Conservation (phyloP, 768 basidiomycete genomes). For the Fomitopsis pulvina region DNA sequence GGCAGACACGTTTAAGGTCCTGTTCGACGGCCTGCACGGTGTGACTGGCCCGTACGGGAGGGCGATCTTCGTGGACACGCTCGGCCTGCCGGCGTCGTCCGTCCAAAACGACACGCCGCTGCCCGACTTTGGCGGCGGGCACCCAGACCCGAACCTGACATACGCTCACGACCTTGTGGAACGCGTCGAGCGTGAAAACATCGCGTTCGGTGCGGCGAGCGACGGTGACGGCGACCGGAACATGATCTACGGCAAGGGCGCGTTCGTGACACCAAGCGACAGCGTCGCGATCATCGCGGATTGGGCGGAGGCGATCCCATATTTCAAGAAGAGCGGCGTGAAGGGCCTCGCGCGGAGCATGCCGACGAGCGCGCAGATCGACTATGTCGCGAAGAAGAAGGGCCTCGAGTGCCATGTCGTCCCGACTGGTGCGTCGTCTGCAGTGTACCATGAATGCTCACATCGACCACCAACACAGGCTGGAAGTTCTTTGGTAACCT, state of each 20-base stretch:
- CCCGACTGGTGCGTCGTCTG: constrained; percentile 66
- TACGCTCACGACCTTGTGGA: constrained; percentile 95
- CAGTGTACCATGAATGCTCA: not conserved
- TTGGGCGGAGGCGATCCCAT: constrained; percentile 86
- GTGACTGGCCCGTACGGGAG: constrained; percentile 96
- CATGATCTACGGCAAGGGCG: constrained; percentile 99
- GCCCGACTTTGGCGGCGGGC: constrained; percentile 96
- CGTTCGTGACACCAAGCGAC: constrained; percentile 97
- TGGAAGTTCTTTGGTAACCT: constrained; percentile 99
- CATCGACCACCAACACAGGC: constrained; percentile 38
- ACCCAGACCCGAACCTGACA: constrained; percentile 97
- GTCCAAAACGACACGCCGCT: constrained; percentile 88
- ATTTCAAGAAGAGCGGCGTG: constrained; percentile 85
- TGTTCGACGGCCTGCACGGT: constrained; percentile 95
- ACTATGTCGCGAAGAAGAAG: constrained; percentile 91
- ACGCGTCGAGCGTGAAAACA: constrained; percentile 77
- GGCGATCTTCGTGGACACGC: constrained; percentile 77
- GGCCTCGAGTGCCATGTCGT: constrained; percentile 92
- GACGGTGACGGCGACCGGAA: constrained; percentile 98
- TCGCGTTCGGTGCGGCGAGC: constrained; percentile 91
- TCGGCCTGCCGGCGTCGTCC: constrained; percentile 73
- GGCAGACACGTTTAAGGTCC: constrained; percentile 65
- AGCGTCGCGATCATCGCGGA: constrained; percentile 98
- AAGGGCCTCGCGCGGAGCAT: constrained; percentile 96
- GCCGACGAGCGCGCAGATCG: constrained; percentile 97